Evolutionary conservation across 305 asterid species (phyloP), one percentile per base, ranked within the genome.

Genomic region (Fraxinus albicans): DNA sequence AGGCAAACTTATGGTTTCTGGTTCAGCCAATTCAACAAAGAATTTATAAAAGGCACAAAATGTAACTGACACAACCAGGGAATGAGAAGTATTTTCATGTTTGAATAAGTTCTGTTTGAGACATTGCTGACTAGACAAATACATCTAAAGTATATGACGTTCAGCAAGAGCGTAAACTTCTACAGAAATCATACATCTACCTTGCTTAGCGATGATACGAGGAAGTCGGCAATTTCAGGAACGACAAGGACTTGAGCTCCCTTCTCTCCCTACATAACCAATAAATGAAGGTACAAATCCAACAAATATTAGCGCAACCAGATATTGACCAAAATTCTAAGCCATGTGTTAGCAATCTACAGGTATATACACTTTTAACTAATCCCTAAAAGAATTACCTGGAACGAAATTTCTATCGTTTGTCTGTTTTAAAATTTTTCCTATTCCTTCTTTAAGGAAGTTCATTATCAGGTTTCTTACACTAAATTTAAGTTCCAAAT

Each of bases 201-300:
- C 99, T 94, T 96, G 88, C 89, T 93, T 90, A 96, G 76, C 69
- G 98, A 83, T 63, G 94, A 88, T 73, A 76, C 79, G 63, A 96
- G 89, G 87, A 93, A 93, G 89, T 93, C 97, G 73, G 92, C 92
- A 60, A 94, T 95, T 84, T 96, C 99, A 2, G 98, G 98, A 88
- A 92, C 98, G 86, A 94, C 90, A 80, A 96, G 95, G 81, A 94
- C 81, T 44, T 94, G 97, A 80, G 97, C 98, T 58, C 98, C 99
- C 78, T 90, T 94, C 83, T 93, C 98, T 78, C 96, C 98, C 99
- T 96, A 77, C 83, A 88, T 47, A 69, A 81, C 73, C 78, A 81
- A 44, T 67, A 85, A 12, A 73, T 27, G 63, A 73, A 5, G 47
- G 83, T 38, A 23, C 55, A 31, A 53, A 42, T 38, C 76, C 76